A percentile compares a stretch with the other conserved stretches of the same genome.
Evolutionary conservation across 257 asterid genomes (phyloP).

Genomic region (Solanum habrochaites): DNA sequence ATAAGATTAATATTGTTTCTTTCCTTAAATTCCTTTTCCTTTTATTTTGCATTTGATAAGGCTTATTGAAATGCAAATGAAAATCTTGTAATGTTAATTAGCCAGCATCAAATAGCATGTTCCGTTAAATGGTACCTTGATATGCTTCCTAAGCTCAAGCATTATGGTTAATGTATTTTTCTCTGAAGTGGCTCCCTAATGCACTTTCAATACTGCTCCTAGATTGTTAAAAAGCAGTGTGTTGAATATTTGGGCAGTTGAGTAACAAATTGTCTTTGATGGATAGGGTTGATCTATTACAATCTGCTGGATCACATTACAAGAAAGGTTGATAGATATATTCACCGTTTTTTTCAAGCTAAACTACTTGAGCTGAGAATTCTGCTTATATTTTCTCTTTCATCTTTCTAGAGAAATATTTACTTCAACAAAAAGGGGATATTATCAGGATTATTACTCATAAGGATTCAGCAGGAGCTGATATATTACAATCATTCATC

Average conservation of each 20-base stretch:
- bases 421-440: constrained; percentile 40
- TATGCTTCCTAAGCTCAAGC: neutral
- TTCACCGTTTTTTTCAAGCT: neutral
- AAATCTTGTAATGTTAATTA: neutral
- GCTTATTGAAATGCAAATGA: neutral
- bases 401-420: constrained; percentile 44
- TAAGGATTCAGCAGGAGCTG: constrained; percentile 65
- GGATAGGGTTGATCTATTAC: constrained; percentile 51
- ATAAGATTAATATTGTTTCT: neutral
- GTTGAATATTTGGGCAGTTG: neutral
- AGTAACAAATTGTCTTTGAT: constrained; percentile 7
- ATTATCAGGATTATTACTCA: constrained; percentile 44
- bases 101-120: neutral
- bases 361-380: neutral
- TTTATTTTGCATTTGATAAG: neutral
- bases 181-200: neutral
- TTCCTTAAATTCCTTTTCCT: neutral
- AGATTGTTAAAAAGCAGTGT: neutral
- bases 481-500: constrained; percentile 55
- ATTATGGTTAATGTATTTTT: neutral
- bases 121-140: neutral
- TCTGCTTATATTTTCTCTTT: constrained; percentile 3
- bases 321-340: constrained; percentile 40
- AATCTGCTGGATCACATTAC: constrained; percentile 51
- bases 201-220: neutral